Evolutionary conservation across 306 rosid genomes (phyloP), one percentile per base, ranked within the genome.

Genomic region (Inga oerstediana): DNA sequence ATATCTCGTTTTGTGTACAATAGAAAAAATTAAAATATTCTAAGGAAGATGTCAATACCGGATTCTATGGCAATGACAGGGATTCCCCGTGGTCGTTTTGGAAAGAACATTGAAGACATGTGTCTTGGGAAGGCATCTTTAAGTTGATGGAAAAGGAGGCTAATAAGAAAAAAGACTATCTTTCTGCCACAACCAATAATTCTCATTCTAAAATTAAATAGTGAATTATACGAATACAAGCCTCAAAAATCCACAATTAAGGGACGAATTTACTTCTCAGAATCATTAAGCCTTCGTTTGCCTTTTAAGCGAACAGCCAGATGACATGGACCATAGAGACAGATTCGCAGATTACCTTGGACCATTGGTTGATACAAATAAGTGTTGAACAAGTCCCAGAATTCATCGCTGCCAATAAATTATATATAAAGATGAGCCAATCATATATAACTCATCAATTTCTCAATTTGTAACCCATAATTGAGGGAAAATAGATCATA

Each of bases 321-420:
- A 77, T 68, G 78, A 80, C 81, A 79, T 30, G 89, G 88, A 73
- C 97, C 99, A 52, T 84, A 91, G 44, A 93, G 92, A 81, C 91
- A 89, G 3, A 96, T 81, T 69, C 93, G 92, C 72, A 90, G 72
- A 79, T 84, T 58, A 52, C 94, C 93, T 70, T 86, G 85, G 7
- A 91, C 86, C 74, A 95, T 75, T 4, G 83, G 87, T 65, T 80
- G 90, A 83, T 93, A 97, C 64, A 96, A 90, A 15, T 89, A 92
- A 83, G 72, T 88, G 88, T 88, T 91, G 91, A 93, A 93, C 74
- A 93, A 64, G 44, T 92, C 99, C 98, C 97, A 91, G 79, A 93
- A 92, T 86, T 96, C 99, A 88, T 91, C 97, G 5, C 99, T 95
- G 94, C 87, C 85, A 81, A n/a, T 68, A 72, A 80, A 54, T 20